phyloP scores from a whole-genome alignment of 306 rosid genomes.

The Citrullus amarus region DNA sequence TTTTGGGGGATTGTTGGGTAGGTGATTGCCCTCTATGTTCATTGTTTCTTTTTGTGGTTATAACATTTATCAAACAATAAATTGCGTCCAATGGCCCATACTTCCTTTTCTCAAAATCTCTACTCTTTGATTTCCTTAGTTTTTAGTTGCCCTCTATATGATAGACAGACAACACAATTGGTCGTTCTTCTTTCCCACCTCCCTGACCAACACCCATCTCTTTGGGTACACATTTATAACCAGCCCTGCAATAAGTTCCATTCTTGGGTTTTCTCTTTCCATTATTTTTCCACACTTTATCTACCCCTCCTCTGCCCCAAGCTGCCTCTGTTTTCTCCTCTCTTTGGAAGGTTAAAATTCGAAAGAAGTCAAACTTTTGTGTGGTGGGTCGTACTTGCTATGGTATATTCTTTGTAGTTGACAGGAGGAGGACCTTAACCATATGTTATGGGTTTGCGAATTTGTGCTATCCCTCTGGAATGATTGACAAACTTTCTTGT shows the following conservation, averaged over 20 bases:
- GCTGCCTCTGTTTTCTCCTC: background rate
- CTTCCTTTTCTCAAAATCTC: background rate
- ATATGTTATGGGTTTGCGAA: background rate
- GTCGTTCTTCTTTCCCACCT: background rate
- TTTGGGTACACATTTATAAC: background rate
- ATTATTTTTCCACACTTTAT: background rate
- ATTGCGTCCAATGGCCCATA: background rate
- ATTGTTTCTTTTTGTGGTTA: background rate
- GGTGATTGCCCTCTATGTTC: background rate
- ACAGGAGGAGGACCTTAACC: background rate
- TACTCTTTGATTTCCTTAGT: background rate
- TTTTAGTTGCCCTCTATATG: background rate
- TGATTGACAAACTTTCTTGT: background rate
- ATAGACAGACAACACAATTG: background rate
- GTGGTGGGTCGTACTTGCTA: background rate
- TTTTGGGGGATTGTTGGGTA: background rate
- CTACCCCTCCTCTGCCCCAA: background rate
- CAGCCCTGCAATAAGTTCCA: background rate
- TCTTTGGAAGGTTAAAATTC: background rate
- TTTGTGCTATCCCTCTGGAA: background rate
- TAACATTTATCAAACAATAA: background rate
- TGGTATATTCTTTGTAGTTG: background rate
- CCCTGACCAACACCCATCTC: background rate
- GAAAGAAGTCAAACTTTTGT: background rate
- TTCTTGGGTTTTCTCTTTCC: background rate